Evolutionary conservation across 805 yeast species (phyloP).

Genomic region (Pichia nanzhaoensis): DNA sequence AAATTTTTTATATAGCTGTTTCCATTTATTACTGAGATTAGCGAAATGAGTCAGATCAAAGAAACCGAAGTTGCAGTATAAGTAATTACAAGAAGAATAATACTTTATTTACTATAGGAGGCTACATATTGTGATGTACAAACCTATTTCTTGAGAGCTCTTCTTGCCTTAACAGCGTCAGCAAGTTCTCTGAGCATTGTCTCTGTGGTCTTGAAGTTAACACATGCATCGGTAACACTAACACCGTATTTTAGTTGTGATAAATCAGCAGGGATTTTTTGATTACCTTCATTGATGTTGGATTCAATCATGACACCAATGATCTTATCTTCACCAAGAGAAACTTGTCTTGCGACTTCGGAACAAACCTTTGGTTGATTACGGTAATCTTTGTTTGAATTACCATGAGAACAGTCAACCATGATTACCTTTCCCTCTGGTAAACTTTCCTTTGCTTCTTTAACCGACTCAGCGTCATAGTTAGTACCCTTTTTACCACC

Average conservation of each 20-base stretch:
- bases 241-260: slow-evolving; percentile 81
- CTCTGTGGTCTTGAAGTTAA: slow-evolving; percentile 84
- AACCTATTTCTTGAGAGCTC: slow-evolving; percentile 30
- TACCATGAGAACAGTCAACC: slow-evolving; percentile 99
- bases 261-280: slow-evolving; percentile 60
- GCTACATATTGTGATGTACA: no score
- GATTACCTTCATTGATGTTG: slow-evolving; percentile 86
- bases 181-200: slow-evolving; percentile 73
- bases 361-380: slow-evolving; percentile 93
- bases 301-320: slow-evolving; percentile 97
- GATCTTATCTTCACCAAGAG: slow-evolving; percentile 70
- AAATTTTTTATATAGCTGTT: no score
- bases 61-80: no score
- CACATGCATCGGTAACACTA: slow-evolving; percentile 96
- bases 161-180: slow-evolving; percentile 76
- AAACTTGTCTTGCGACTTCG: slow-evolving; percentile 74
- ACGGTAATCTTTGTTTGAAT: slow-evolving; percentile 86
- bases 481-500: slow-evolving; percentile 95
- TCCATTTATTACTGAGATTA: no score
- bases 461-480: slow-evolving; percentile 75
- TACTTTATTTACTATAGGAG: no score
- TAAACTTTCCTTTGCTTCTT: slow-evolving; percentile 56
- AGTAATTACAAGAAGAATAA: no score
- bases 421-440: slow-evolving; percentile 54
- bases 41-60: no score